phyloP scores from a whole-genome alignment of 768 basidiomycete species.

The Xerocomellus intermedius region DNA sequence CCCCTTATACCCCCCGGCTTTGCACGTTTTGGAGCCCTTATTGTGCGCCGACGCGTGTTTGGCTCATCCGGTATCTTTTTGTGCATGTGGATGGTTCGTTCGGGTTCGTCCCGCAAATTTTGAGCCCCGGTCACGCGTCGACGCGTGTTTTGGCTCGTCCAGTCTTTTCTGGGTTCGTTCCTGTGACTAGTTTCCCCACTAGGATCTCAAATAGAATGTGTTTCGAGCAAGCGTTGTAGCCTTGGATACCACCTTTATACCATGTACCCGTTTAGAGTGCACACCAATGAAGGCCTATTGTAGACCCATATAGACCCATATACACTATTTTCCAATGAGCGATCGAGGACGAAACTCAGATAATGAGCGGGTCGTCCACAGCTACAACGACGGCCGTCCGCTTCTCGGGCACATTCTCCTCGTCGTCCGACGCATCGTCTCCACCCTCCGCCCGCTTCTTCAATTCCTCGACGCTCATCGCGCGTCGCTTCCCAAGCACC shows the following conservation, averaged over 20 bases:
- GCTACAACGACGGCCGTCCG: not conserved
- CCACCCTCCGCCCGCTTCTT: constrained; percentile 4
- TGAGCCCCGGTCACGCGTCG: too few species aligned
- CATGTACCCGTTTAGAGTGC: not conserved
- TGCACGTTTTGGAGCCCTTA: not conserved
- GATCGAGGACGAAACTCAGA: not conserved
- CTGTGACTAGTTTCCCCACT: not conserved
- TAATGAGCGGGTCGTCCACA: not conserved
- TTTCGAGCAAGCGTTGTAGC: not conserved
- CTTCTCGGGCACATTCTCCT: not conserved
- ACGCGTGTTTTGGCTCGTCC: too few species aligned
- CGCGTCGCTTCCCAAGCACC: constrained; percentile 24
- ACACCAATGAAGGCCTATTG: too few species aligned
- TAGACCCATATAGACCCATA: not conserved
- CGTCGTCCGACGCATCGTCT: constrained; percentile 3
- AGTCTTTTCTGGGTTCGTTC: constrained; percentile 1
- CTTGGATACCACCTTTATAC: constrained; percentile 9
- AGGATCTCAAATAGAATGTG: not conserved
- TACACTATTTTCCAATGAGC: not conserved
- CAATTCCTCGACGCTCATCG: constrained; percentile 27
- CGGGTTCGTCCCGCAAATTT: not conserved
- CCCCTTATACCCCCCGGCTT: not conserved
- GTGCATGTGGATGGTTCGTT: constrained; percentile 5
- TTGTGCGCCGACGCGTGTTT: constrained; percentile 10
- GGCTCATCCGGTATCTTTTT: constrained; percentile 6